These are phyloP conservation scores for Penicillium herquei DNA, from an alignment of 495 filamentous ascomycete species.

Conservation along the genomic window DNA sequence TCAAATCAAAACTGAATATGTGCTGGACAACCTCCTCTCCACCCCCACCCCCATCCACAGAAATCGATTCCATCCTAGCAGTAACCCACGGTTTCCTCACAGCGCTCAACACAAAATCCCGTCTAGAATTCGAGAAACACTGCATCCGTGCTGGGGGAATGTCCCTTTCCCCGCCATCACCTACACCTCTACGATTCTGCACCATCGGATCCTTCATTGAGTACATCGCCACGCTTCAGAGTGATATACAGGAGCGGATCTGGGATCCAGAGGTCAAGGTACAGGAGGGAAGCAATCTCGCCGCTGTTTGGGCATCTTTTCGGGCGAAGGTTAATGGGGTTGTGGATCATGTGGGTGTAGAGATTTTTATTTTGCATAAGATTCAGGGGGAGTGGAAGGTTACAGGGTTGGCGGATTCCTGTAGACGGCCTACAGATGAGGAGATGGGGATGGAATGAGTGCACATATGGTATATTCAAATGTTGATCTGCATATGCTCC, in stretches of 20 bases:
- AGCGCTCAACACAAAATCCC: constrained; percentile 31
- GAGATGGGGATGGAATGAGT: constrained; percentile 29
- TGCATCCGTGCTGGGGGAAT: constrained; percentile 40
- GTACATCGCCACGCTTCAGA: constrained; percentile 28
- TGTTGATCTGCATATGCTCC: no score
- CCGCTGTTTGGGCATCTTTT: constrained; percentile 43
- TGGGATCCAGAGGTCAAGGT: constrained; percentile 40
- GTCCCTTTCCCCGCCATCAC: constrained; percentile 35
- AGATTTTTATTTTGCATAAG: constrained; percentile 40
- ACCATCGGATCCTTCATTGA: constrained; percentile 41
- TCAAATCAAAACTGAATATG: constrained; percentile 10
- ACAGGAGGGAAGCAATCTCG: constrained; percentile 30
- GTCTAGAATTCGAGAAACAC: constrained; percentile 36
- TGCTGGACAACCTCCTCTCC: constrained; percentile 19
- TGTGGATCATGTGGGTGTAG: constrained; percentile 42
- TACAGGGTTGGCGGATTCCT: constrained; percentile 42
- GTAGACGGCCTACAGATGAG: constrained; percentile 34
- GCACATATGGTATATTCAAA: no score
- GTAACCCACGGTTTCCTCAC: constrained; percentile 34
- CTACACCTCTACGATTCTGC: constrained; percentile 36
- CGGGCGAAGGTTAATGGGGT: constrained; percentile 38
- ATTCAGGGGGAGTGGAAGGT: constrained; percentile 40
- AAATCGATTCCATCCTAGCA: constrained; percentile 33
- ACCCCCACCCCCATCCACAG: constrained; percentile 11
- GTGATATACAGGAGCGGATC: constrained; percentile 38